A percentile compares a stretch with the other conserved stretches of the same genome.
Evolutionary conservation across 73 alveolate genomes (phyloP).

Genomic region (Paramecium primaurelia): DNA sequence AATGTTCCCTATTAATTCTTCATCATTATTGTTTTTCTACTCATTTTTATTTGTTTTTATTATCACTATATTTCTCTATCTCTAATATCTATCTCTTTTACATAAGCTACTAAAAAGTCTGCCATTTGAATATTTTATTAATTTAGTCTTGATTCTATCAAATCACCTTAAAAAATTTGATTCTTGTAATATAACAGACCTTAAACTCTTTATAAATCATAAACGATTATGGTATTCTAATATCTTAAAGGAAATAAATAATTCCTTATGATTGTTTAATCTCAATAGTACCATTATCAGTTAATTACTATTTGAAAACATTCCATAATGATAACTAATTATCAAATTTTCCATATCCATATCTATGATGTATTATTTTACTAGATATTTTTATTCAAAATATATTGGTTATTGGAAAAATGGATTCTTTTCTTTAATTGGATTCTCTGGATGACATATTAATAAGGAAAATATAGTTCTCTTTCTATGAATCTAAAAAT

Average conservation of each 20-base stretch:
- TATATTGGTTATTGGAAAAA: neutral
- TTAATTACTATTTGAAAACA: neutral
- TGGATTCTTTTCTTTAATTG: neutral
- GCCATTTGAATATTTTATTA: neutral
- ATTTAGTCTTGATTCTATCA: neutral
- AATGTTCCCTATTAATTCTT: neutral
- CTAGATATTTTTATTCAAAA: neutral
- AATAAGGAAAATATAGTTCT: neutral
- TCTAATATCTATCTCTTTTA: neutral
- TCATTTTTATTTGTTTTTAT: neutral
- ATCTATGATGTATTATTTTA: neutral
- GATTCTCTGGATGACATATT: constrained; percentile 16
- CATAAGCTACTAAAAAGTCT: neutral
- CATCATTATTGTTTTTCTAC: neutral
- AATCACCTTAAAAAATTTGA: neutral
- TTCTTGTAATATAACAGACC: neutral
- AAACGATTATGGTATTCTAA: neutral
- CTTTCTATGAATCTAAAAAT: neutral
- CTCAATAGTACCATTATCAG: neutral
- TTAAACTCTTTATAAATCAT: neutral
- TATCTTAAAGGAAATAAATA: neutral
- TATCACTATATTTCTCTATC: neutral
- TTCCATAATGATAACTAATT: neutral
- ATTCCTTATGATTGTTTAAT: neutral
- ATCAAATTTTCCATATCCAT: neutral